These are phyloP conservation scores for Pelargonium nanum DNA, from an alignment of 345 rosid species.

Conservation along the genomic window DNA sequence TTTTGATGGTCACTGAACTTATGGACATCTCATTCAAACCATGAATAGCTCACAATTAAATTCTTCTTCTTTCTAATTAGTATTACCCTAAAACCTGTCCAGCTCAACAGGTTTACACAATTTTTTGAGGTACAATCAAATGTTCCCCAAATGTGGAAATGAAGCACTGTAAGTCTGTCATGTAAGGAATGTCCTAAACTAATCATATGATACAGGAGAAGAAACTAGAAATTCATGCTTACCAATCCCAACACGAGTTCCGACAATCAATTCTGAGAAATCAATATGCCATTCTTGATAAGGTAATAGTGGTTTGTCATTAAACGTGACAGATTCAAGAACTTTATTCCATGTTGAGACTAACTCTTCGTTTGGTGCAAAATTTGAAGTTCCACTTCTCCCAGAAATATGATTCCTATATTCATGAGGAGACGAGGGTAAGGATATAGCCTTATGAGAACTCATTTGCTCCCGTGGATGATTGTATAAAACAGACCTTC, in stretches of 20 bases:
- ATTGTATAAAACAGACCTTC: conserved; percentile 51
- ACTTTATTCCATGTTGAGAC: conserved; percentile 71
- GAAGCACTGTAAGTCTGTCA: not conserved
- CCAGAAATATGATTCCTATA: conserved; percentile 52
- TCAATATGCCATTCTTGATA: conserved; percentile 91
- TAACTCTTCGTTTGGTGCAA: conserved; percentile 31
- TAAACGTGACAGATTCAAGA: conserved; percentile 77
- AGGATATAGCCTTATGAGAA: conserved; percentile 86
- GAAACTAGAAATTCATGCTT: conserved; percentile 9
- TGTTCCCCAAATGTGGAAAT: not conserved
- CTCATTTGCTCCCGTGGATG: conserved; percentile 31
- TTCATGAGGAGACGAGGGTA: conserved; percentile 87
- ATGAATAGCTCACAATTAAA: not conserved
- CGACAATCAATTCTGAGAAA: conserved; percentile 83
- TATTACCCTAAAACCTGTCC: too few relatives aligned
- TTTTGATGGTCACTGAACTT: not conserved
- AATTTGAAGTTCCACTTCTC: conserved; percentile 38
- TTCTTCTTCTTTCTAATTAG: too few relatives aligned
- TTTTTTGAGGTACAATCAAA: too few relatives aligned
- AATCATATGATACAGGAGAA: not conserved
- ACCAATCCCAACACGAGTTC: conserved; percentile 98
- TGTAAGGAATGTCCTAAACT: too few relatives aligned
- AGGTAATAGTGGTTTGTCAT: conserved; percentile 59
- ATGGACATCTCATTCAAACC: not conserved
- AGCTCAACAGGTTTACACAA: not conserved